Conservation (phyloP, 1,284 basidiomycete species). For the Irpex sp. region DNA sequence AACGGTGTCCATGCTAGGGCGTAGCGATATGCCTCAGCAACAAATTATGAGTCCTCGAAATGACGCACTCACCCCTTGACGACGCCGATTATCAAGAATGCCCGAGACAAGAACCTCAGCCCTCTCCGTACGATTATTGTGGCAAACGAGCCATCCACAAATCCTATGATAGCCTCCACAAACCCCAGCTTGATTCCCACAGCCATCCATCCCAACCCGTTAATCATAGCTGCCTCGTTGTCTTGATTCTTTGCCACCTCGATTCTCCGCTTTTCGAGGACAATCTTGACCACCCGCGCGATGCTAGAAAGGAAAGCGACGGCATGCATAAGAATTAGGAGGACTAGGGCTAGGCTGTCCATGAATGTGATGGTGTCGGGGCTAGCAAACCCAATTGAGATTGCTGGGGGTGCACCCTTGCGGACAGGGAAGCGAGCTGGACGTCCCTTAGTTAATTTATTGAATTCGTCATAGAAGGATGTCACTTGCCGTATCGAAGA, state of each 20-base stretch:
- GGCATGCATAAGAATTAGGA: conserved; percentile 55
- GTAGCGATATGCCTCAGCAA: conserved; percentile 3
- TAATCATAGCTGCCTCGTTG: conserved; percentile 48
- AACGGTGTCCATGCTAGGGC: conserved; percentile 25
- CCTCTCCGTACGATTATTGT: conserved; percentile 51
- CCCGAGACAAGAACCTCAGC: conserved; percentile 51
- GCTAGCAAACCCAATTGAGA: conserved; percentile 42
- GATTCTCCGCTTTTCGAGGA: conserved; percentile 49
- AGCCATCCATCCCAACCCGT: conserved; percentile 62
- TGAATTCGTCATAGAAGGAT: neutral
- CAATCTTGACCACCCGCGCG: conserved; percentile 48
- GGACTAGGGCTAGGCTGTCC: conserved; percentile 52
- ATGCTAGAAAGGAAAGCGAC: conserved; percentile 54
- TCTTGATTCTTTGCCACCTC: conserved; percentile 34
- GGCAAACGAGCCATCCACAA: conserved; percentile 50
- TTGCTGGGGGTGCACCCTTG: neutral
- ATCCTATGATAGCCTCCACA: conserved; percentile 64
- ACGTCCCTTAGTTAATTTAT: neutral
- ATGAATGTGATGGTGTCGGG: conserved; percentile 45
- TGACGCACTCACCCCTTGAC: conserved; percentile 54
- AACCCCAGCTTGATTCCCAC: conserved; percentile 57
- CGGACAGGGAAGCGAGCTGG: neutral
- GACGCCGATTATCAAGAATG: conserved; percentile 53
- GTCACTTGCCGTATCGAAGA: conserved; percentile 48
- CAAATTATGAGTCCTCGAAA: no score